Percentiles rank a stretch among this genome's conserved stretches.
Conservation (phyloP, 805 yeast species). For the Saturnispora dispora region DNA sequence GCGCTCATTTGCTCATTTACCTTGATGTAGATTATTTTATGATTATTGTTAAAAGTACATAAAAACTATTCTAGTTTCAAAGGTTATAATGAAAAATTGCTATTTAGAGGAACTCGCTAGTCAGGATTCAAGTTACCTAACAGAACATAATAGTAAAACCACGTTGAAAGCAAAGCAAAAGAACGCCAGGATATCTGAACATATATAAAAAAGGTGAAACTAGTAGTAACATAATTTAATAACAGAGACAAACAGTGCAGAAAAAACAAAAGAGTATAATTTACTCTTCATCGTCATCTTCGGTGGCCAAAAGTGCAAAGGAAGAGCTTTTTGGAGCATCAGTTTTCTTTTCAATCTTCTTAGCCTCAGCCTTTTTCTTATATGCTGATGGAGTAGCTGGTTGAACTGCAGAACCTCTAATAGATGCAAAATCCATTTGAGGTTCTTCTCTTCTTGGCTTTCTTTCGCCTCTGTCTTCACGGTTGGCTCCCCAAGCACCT, state of each 20-base stretch:
- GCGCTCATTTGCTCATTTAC: neutral
- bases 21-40: neutral
- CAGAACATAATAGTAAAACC: neutral
- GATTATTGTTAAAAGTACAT: neutral
- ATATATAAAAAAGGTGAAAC: neutral
- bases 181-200: neutral
- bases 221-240: neutral
- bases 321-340: constrained; percentile 35
- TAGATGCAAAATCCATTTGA: constrained; percentile 43
- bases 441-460: constrained; percentile 33
- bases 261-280: constrained; percentile 12
- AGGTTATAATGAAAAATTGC: neutral
- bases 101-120: neutral
- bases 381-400: constrained; percentile 28
- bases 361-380: constrained; percentile 5
- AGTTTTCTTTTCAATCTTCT: constrained; percentile 10
- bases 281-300: constrained; percentile 42
- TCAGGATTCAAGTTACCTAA: neutral
- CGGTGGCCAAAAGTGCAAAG: constrained; percentile 41
- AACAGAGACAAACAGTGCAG: neutral
- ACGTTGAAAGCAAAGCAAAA: neutral
- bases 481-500: constrained; percentile 16
- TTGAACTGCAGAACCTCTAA: constrained; percentile 17
- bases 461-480: constrained; percentile 10
- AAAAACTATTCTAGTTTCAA: neutral